Conservation (phyloP, 352 stramenopile species). For the Pythium aristosporum region DNA sequence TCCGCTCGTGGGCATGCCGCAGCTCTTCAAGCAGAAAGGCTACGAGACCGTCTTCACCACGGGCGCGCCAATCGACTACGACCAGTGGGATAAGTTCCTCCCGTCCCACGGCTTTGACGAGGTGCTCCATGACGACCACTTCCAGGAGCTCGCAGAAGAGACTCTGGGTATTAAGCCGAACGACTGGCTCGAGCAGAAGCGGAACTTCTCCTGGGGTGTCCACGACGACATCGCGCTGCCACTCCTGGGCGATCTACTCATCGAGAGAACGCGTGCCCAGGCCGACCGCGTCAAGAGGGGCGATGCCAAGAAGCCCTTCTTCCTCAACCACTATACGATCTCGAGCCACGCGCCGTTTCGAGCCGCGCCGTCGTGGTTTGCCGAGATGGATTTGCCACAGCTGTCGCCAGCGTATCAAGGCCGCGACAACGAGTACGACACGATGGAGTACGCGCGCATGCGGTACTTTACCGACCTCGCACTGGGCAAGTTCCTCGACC, state of each 20-base stretch:
- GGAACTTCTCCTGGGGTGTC: constrained; percentile 35
- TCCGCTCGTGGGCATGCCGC: constrained; percentile 41
- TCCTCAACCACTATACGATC: constrained; percentile 60
- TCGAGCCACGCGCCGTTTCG: constrained; percentile 47
- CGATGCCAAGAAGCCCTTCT: constrained; percentile 44
- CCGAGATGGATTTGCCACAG: constrained; percentile 28
- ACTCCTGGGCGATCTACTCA: constrained; percentile 41
- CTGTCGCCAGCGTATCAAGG: constrained; percentile 27
- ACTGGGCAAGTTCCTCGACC: constrained; percentile 52
- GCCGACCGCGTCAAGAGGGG: constrained; percentile 13
- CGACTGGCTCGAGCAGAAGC: constrained; percentile 24
- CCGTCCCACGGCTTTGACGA: constrained; percentile 49
- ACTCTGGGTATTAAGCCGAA: constrained; percentile 28
- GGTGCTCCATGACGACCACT: constrained; percentile 30
- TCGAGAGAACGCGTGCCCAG: constrained; percentile 43
- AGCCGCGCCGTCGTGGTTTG: constrained; percentile 38
- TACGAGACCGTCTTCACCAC: constrained; percentile 54
- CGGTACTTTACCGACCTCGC: constrained; percentile 49
- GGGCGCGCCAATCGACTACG: constrained; percentile 43
- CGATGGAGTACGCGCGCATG: constrained; percentile 40
- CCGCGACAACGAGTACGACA: not conserved
- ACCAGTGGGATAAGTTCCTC: constrained; percentile 52
- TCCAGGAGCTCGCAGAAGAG: constrained; percentile 1
- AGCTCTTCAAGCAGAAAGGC: constrained; percentile 50
- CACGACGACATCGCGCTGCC: constrained; percentile 35